These are phyloP conservation scores for Ophiostoma populinum DNA, from an alignment of 2,329 filamentous ascomycete species.

Conservation along the genomic window DNA sequence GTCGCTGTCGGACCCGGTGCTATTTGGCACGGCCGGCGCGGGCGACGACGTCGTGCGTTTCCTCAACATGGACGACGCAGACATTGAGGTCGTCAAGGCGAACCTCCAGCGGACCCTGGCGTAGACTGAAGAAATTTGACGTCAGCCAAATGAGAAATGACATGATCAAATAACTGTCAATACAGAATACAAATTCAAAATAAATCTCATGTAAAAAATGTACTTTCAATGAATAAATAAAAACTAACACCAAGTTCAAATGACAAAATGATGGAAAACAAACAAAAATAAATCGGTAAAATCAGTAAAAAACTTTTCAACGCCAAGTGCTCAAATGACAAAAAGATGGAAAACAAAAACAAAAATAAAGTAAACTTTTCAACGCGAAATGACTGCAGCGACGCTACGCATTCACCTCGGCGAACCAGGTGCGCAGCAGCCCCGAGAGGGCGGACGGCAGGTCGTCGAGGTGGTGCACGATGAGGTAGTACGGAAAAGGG, in stretches of 20 bases:
- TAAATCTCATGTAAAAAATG: no score
- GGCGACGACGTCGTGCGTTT: conserved; percentile 63
- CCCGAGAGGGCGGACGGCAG: conserved; percentile 76
- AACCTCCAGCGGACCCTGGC: conserved; percentile 37
- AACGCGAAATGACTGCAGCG: not conserved
- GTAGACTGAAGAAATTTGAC: no score
- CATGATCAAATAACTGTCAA: no score
- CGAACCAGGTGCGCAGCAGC: conserved; percentile 90
- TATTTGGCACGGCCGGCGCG: conserved; percentile 50
- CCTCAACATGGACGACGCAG: conserved; percentile 41
- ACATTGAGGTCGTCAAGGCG: conserved; percentile 39
- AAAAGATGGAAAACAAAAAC: not conserved
- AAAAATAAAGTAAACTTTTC: not conserved
- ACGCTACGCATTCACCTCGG: conserved; percentile 37
- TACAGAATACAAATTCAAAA: no score
- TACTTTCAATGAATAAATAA: not conserved
- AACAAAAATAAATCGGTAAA: not conserved
- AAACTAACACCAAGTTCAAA: no score
- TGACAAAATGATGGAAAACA: no score
- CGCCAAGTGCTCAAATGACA: not conserved
- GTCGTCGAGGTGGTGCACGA: conserved; percentile 83
- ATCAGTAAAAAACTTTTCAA: not conserved
- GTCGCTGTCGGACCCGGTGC: conserved; percentile 60
- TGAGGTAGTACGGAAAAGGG: conserved; percentile 91
- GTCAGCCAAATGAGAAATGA: no score